These are phyloP conservation scores for Hippophae rhamnoides DNA, from an alignment of 306 rosid species.

Conservation along the genomic window DNA sequence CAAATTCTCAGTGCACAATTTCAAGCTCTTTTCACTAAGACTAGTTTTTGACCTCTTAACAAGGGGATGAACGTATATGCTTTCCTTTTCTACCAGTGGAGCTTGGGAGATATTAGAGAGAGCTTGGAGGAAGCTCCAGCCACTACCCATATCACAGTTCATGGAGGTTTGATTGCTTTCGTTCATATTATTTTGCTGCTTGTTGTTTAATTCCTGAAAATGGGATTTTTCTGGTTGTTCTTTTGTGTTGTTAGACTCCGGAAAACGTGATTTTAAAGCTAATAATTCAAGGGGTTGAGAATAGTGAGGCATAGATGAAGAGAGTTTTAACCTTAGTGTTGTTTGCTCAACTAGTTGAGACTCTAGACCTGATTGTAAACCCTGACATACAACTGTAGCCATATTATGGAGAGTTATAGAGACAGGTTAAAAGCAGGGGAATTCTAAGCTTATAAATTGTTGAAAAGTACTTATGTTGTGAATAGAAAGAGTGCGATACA, in stretches of 20 bases:
- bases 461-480: slow-evolving; percentile 8
- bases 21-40: slow-evolving; percentile 45
- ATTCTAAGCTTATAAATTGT: background rate
- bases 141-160: slow-evolving; percentile 21
- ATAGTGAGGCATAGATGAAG: slow-evolving; percentile 28
- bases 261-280: slow-evolving; percentile 28
- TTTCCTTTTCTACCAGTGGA: background rate
- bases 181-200: background rate
- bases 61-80: slow-evolving; percentile 33
- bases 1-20: slow-evolving; percentile 50
- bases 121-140: slow-evolving; percentile 57
- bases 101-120: slow-evolving; percentile 22
- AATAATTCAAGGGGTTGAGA: slow-evolving; percentile 32
- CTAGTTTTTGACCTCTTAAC: slow-evolving; percentile 18
- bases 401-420: slow-evolving; percentile 18
- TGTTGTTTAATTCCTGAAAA: slow-evolving; percentile 7
- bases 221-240: slow-evolving; percentile 17
- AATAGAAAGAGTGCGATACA: slow-evolving; percentile 6
- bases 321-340: slow-evolving; percentile 40
- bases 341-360: slow-evolving; percentile 52
- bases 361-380: slow-evolving; percentile 49
- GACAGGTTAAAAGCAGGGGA: slow-evolving; percentile 13
- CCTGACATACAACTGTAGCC: slow-evolving; percentile 65
- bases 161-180: slow-evolving; percentile 5
- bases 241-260: slow-evolving; percentile 24